A percentile compares a stretch with the other conserved stretches of the same genome.
phyloP scores from a whole-genome alignment of 306 rosid genomes.

The Datisca glomerata region DNA sequence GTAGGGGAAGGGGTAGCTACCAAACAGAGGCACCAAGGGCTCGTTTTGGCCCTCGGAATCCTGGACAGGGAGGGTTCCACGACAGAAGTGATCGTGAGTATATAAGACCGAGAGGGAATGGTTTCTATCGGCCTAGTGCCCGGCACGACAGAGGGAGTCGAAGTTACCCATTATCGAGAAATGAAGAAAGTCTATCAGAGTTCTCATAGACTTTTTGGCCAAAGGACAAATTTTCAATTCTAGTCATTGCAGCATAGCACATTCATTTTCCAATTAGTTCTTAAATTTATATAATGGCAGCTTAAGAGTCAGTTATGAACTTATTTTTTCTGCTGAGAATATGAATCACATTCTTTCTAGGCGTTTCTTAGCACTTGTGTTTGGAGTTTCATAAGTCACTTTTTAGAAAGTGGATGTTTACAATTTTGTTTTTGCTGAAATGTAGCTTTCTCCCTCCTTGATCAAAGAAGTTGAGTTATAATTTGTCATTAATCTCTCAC shows the following conservation, averaged over 20 bases:
- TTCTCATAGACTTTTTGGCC: constrained; percentile 17
- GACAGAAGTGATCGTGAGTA: constrained; percentile 59
- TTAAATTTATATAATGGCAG: constrained; percentile 18
- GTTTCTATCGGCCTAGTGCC: constrained; percentile 53
- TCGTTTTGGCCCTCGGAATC: constrained; percentile 46
- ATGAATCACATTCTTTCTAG: constrained; percentile 22
- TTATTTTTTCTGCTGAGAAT: constrained; percentile 21
- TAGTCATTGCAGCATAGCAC: constrained; percentile 27
- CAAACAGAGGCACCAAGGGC: constrained; percentile 59
- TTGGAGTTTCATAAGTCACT: too few species aligned
- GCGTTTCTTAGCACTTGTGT: constrained; percentile 15
- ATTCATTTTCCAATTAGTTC: constrained; percentile 13
- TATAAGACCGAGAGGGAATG: constrained; percentile 54
- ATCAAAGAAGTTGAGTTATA: too few species aligned
- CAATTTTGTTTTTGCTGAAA: too few species aligned
- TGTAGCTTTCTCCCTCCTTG: too few species aligned
- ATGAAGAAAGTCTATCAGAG: constrained; percentile 39
- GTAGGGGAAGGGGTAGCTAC: constrained; percentile 76
- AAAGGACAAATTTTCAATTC: constrained; percentile 32
- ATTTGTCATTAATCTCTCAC: too few species aligned
- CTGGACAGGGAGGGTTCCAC: constrained; percentile 41
- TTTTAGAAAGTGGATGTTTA: too few species aligned
- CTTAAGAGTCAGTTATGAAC: constrained; percentile 18
- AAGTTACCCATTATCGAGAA: constrained; percentile 43
- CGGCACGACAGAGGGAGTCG: constrained; percentile 51